Conservation (phyloP, 306 rosid species). For the Trifolium subterraneum region DNA sequence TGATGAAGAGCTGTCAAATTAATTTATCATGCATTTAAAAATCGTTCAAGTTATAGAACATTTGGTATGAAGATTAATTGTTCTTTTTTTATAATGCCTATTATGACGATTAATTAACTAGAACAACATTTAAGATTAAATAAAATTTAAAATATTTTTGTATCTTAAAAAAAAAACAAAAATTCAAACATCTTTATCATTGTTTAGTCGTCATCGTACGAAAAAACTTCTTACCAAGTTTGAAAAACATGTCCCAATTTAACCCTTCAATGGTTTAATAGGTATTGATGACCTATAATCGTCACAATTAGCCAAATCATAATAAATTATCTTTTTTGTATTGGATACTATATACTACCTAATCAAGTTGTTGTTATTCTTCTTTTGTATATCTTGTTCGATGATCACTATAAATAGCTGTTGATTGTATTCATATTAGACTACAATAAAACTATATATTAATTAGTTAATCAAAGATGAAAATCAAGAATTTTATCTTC, state of each 20-base stretch:
- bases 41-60: too few relatives aligned
- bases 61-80: too few relatives aligned
- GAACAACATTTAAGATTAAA: too few relatives aligned
- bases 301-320: not conserved
- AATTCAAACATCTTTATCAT: not conserved
- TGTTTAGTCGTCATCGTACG: not conserved
- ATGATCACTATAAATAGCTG: not conserved
- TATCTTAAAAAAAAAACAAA: not conserved
- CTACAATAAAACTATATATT: not conserved
- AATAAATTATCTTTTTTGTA: not conserved
- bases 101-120: too few relatives aligned
- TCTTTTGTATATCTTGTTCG: not conserved
- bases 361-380: not conserved
- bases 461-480: not conserved
- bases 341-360: not conserved
- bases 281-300: not conserved
- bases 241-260: not conserved
- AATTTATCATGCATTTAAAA: too few relatives aligned
- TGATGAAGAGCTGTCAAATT: too few relatives aligned
- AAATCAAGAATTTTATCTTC: not conserved
- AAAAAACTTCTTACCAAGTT: not conserved
- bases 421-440: not conserved
- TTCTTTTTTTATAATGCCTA: too few relatives aligned
- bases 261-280: not conserved
- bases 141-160: too few relatives aligned